Evolutionary conservation across 2,329 filamentous ascomycete species (phyloP).

Genomic region (Fusarium foetens): DNA sequence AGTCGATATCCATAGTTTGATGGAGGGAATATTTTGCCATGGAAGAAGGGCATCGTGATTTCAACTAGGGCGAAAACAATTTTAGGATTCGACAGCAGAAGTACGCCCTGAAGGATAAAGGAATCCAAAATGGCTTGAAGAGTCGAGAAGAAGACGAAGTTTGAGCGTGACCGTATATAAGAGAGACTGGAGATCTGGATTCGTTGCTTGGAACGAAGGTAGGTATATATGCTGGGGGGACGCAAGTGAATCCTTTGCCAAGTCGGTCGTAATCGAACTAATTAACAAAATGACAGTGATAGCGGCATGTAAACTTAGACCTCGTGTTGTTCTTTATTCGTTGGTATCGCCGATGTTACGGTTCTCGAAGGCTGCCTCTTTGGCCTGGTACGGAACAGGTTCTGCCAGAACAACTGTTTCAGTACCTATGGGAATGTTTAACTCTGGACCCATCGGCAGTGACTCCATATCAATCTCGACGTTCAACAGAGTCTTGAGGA

Average conservation of each 20-base stretch:
- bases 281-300: neutral
- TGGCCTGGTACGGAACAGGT: slow-evolving; percentile 64
- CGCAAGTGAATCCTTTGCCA: neutral
- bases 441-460: slow-evolving; percentile 87
- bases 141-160: neutral
- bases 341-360: neutral
- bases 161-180: neutral
- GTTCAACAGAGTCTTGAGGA: slow-evolving; percentile 79
- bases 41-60: neutral
- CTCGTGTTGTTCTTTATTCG: neutral
- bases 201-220: neutral
- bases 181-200: neutral
- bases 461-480: slow-evolving; percentile 82
- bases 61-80: neutral
- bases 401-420: slow-evolving; percentile 84
- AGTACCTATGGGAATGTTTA: slow-evolving; percentile 73
- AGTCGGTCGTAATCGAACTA: neutral
- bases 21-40: neutral
- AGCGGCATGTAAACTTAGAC: neutral
- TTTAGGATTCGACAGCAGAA: too few relatives aligned
- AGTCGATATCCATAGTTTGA: neutral
- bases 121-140: neutral
- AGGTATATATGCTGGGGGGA: neutral
- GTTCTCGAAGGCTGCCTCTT: slow-evolving; percentile 16
- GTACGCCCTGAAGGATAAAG: neutral